These are phyloP conservation scores for Cucurbitaria berberidis DNA, from an alignment of 2,329 filamentous ascomycete genomes.

Conservation along the genomic window DNA sequence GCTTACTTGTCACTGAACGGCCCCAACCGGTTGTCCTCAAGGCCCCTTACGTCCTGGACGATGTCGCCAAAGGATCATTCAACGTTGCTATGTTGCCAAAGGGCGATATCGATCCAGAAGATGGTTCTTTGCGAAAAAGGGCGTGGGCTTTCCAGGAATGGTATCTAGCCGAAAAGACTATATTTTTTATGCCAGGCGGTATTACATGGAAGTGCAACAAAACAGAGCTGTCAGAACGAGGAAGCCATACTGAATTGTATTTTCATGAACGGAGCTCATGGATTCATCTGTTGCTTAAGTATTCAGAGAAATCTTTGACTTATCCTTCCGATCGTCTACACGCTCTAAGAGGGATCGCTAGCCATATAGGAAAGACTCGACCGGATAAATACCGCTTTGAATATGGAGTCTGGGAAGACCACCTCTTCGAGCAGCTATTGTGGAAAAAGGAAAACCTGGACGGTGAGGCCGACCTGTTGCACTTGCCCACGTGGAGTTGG, in stretches of 20 bases:
- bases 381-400: background rate
- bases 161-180: background rate
- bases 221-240: background rate
- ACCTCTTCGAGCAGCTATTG: background rate
- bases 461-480: background rate
- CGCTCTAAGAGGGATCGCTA: slow-evolving; percentile 1
- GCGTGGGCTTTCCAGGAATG: slow-evolving; percentile 8
- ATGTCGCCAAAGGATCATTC: background rate
- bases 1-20: background rate
- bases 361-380: background rate
- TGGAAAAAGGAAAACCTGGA: background rate
- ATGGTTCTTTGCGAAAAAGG: background rate
- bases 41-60: background rate
- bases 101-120: background rate
- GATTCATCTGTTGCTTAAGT: background rate
- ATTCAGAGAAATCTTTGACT: background rate
- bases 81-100: background rate
- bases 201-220: background rate
- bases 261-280: background rate
- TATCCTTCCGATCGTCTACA: background rate
- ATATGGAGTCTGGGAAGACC: slow-evolving; percentile 4
- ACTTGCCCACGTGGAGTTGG: slow-evolving; percentile 6
- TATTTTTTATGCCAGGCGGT: slow-evolving; percentile 2
- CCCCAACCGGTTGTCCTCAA: background rate
- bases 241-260: background rate